phyloP scores from a whole-genome alignment of 371 early-diverging fungal species.

The Mortierella sp. region DNA sequence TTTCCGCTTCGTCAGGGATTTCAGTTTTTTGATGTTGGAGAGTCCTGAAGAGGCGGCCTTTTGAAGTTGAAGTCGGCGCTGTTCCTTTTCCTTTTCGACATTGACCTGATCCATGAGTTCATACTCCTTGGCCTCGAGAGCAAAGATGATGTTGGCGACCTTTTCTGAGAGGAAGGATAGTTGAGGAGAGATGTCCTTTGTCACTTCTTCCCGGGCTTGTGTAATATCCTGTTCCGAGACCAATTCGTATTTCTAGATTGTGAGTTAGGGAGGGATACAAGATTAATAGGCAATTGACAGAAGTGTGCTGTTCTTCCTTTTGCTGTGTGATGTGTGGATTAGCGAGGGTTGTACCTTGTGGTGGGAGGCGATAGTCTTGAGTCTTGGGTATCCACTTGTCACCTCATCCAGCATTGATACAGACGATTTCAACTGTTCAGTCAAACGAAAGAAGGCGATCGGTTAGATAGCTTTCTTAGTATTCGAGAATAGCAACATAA shows the following conservation, averaged over 20 bases:
- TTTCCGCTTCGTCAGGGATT: conserved; percentile 42
- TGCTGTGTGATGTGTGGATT: not conserved
- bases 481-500: not conserved
- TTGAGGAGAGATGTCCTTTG: conserved; percentile 36
- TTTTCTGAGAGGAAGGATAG: conserved; percentile 27
- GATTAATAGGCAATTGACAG: not conserved
- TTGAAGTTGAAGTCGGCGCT: conserved; percentile 28
- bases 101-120: conserved; percentile 19
- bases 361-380: conserved; percentile 41
- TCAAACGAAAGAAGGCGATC: too few relatives aligned
- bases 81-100: conserved; percentile 25
- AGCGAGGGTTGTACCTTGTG: conserved; percentile 24
- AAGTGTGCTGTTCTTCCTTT: not conserved
- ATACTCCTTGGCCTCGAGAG: conserved; percentile 32
- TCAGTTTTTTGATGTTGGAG: conserved; percentile 44
- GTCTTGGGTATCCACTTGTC: conserved; percentile 39
- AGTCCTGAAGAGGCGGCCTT: conserved; percentile 31
- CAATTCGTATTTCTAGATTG: conserved; percentile 31
- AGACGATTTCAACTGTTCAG: conserved; percentile 28
- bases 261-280: not conserved
- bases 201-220: conserved; percentile 24
- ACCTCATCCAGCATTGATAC: conserved; percentile 40
- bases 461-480: not conserved
- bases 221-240: conserved; percentile 51
- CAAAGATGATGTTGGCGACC: conserved; percentile 22